Percentiles rank a stretch among this genome's conserved stretches.
These are phyloP conservation scores for Xylariales sp. DNA, from an alignment of 2,329 filamentous ascomycete species.

Conservation along the genomic window DNA sequence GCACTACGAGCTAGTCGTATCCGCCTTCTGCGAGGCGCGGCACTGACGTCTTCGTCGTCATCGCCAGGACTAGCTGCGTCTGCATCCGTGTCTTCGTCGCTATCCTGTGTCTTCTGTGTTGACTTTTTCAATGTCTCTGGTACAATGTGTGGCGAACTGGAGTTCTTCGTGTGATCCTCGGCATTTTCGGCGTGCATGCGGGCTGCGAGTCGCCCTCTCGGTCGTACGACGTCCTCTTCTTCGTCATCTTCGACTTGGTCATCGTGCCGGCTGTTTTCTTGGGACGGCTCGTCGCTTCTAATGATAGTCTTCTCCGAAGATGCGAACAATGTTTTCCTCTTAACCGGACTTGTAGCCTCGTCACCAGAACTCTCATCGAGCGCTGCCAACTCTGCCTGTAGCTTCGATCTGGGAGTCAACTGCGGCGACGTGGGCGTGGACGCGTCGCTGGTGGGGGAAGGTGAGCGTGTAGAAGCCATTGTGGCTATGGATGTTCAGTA, in stretches of 20 bases:
- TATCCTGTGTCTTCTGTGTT: constrained; percentile 8
- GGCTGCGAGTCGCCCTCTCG: constrained; percentile 30
- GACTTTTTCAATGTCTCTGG: background rate
- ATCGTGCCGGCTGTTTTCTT: constrained; percentile 16
- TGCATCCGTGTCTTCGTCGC: constrained; percentile 11
- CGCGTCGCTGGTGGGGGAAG: constrained; percentile 38
- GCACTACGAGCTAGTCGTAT: constrained; percentile 17
- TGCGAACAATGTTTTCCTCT: constrained; percentile 21
- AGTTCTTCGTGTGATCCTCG: background rate
- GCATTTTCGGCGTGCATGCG: constrained; percentile 21
- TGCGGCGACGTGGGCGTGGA: constrained; percentile 38
- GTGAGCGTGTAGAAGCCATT: constrained; percentile 47
- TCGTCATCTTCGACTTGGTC: constrained; percentile 37
- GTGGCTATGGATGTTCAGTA: constrained; percentile 13
- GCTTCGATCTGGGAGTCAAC: constrained; percentile 50
- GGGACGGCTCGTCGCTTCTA: constrained; percentile 11
- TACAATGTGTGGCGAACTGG: constrained; percentile 3
- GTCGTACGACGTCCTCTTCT: constrained; percentile 35
- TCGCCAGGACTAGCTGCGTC: constrained; percentile 22
- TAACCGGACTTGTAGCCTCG: constrained; percentile 20
- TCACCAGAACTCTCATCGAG: constrained; percentile 46
- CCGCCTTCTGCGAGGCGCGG: constrained; percentile 19
- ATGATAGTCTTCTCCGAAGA: constrained; percentile 15
- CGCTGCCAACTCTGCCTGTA: constrained; percentile 47
- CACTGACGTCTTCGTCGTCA: constrained; percentile 21